Percentiles rank a stretch among this genome's conserved stretches.
These are phyloP conservation scores for Backusella macrospora DNA, from an alignment of 192 early-diverging fungal species.

Conservation along the genomic window DNA sequence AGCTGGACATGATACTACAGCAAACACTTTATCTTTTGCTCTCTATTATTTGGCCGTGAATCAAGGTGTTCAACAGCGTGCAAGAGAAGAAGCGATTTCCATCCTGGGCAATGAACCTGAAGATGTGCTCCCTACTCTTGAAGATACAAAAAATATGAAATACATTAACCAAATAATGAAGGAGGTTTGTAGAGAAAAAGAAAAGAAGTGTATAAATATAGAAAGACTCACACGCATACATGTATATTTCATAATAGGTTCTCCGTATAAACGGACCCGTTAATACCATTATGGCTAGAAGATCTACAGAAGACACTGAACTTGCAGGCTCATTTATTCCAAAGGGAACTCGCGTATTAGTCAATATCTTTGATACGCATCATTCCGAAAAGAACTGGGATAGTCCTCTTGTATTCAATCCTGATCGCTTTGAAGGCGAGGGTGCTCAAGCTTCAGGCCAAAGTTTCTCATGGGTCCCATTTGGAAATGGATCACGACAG, in stretches of 20 bases:
- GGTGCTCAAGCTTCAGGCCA: background rate
- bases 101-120: slow-evolving; percentile 19
- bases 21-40: slow-evolving; percentile 16
- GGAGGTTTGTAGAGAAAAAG: slow-evolving; percentile 13
- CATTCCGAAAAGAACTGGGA: slow-evolving; percentile 26
- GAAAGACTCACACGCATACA: background rate
- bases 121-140: slow-evolving; percentile 22
- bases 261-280: slow-evolving; percentile 13
- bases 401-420: slow-evolving; percentile 31
- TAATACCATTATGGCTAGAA: background rate
- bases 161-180: slow-evolving; percentile 45
- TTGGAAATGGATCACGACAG: slow-evolving; percentile 54
- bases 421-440: slow-evolving; percentile 34
- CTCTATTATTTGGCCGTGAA: slow-evolving; percentile 21
- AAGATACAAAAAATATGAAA: slow-evolving; percentile 51
- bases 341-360: slow-evolving; percentile 46
- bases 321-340: slow-evolving; percentile 21
- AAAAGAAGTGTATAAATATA: background rate
- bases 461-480: slow-evolving; percentile 47
- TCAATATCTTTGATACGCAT: slow-evolving; percentile 38
- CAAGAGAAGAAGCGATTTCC: slow-evolving; percentile 22
- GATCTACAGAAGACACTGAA: slow-evolving; percentile 30
- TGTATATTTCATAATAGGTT: background rate
- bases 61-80: slow-evolving; percentile 25
- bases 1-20: slow-evolving; percentile 26